Percentiles rank a stretch among this genome's conserved stretches.
Conservation (phyloP, 192 early-diverging fungal species). For the Coemansia aciculifera region DNA sequence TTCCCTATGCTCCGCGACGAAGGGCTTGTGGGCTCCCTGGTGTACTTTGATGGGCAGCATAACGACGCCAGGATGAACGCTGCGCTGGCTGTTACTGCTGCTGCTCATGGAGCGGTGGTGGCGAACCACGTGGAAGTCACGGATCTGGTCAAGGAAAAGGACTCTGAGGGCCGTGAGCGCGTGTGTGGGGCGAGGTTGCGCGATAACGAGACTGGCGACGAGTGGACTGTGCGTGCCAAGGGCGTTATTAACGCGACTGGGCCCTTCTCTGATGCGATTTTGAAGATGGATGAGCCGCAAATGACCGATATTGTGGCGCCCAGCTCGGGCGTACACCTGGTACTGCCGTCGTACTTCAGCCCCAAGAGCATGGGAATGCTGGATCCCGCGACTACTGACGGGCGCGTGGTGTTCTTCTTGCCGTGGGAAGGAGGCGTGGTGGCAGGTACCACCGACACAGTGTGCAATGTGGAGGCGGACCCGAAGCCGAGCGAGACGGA, state of each 20-base stretch:
- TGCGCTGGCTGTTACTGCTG: conserved; percentile 86
- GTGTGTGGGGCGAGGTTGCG: conserved; percentile 79
- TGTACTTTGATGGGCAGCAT: conserved; percentile 98
- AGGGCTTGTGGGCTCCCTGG: conserved; percentile 85
- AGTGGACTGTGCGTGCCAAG: conserved; percentile 85
- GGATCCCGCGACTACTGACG: conserved; percentile 91
- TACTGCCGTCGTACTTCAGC: conserved; percentile 93
- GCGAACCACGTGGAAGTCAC: conserved; percentile 93
- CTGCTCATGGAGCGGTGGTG: conserved; percentile 84
- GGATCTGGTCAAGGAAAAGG: conserved; percentile 69
- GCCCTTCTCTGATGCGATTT: conserved; percentile 79
- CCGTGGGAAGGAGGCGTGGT: conserved; percentile 97
- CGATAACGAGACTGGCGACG: conserved; percentile 84
- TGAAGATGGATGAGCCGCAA: conserved; percentile 81
- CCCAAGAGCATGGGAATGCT: conserved; percentile 93
- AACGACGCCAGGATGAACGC: conserved; percentile 98
- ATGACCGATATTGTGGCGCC: conserved; percentile 89
- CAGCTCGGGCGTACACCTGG: conserved; percentile 89
- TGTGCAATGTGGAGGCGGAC: conserved; percentile 78
- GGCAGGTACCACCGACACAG: conserved; percentile 94
- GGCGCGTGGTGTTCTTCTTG: conserved; percentile 95
- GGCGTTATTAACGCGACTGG: conserved; percentile 90
- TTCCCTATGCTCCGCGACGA: conserved; percentile 95
- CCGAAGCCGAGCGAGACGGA: conserved; percentile 91
- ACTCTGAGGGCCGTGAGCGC: conserved; percentile 49